Percentiles rank a stretch among this genome's conserved stretches.
Evolutionary conservation across 208 protist species (phyloP).

Genomic region (Leishmania guyanensis): DNA sequence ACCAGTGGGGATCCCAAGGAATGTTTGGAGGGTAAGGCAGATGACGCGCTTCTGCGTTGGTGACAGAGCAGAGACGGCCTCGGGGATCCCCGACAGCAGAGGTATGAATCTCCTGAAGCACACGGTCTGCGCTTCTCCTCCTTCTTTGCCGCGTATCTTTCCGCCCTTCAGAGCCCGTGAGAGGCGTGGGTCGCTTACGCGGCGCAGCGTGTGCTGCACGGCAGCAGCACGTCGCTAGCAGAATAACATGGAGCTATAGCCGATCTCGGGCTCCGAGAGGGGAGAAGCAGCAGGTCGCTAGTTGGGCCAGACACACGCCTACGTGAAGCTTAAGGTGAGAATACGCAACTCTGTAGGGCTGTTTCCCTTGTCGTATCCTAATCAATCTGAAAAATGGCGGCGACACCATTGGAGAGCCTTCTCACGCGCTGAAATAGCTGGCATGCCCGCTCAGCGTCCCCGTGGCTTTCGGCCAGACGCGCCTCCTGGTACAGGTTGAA

Average conservation of each 20-base stretch:
- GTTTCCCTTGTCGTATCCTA: constrained; percentile 17
- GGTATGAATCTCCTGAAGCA: background rate
- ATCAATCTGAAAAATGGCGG: constrained; percentile 79
- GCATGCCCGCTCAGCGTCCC: constrained; percentile 69
- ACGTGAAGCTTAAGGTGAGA: background rate
- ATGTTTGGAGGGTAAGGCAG: background rate
- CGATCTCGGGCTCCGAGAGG: background rate
- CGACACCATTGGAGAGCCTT: constrained; percentile 75
- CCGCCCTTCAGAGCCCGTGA: background rate
- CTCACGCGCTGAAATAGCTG: constrained; percentile 74
- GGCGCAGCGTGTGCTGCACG: background rate
- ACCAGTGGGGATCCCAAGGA: background rate
- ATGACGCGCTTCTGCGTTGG: background rate
- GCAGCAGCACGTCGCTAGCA: background rate
- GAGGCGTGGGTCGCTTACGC: background rate
- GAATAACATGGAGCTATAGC: background rate
- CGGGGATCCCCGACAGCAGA: background rate
- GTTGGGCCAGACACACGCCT: background rate
- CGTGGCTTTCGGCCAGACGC: constrained; percentile 69
- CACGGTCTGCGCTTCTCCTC: background rate
- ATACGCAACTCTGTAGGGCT: background rate
- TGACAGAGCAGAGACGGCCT: background rate
- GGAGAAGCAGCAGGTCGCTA: background rate
- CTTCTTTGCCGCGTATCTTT: background rate
- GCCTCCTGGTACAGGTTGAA: constrained; percentile 82